Base-by-base conservation (phyloP, 106 monocot genomes). In the Apostasia ramifera region DNA sequence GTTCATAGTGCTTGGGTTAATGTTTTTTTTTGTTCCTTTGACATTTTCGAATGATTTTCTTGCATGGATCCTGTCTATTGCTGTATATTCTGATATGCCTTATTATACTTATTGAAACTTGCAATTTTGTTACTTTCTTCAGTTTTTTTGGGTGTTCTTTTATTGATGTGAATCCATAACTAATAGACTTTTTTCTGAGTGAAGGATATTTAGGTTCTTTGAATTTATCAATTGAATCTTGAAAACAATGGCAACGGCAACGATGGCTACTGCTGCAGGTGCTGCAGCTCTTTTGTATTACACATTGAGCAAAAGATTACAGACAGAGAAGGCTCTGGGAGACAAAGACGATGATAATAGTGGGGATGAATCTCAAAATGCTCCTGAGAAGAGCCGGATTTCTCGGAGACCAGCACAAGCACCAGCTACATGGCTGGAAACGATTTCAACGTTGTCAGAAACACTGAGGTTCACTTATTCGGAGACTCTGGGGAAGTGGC, bases 401-500 rank as follows among this genome's bases (percentile, higher is more conserved):
- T 52, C 68, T 68, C 40, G 55, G 41, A 55, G 94, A 63, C 89
- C 86, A 5, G 79, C 73, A 1, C 86, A 58, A 55, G 92, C 95
- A 14, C 95, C 95, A 26, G 89, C 89, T 12, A 97, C 91, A 0
- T 97, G 95, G 95, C 61, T 92, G 66, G 97, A 92, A 66, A 89
- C 97, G 2, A 89, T 97, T 42, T 88, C 97, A 0, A 97, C 97
- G 40, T 76, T 97, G 78, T 97, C 89, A 4, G 97, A 97, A 89
- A 92, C 97, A 2, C 66, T 97, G 74, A 82, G 97, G 42, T 97
- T 97, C 66, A 89, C 97, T 9, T 97, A 97, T 61, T 97, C 97
- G 0, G 97, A 97, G 75, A 97, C 97, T 42, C 57, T 97, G 50
- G 97, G 97, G 51, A 97, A 97, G 61, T 97, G 97, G 97, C 97